Percentiles rank a stretch among this genome's conserved stretches.
Conservation (phyloP, 176 grass and related monocot species). For the Echinochloa phyllopogon region DNA sequence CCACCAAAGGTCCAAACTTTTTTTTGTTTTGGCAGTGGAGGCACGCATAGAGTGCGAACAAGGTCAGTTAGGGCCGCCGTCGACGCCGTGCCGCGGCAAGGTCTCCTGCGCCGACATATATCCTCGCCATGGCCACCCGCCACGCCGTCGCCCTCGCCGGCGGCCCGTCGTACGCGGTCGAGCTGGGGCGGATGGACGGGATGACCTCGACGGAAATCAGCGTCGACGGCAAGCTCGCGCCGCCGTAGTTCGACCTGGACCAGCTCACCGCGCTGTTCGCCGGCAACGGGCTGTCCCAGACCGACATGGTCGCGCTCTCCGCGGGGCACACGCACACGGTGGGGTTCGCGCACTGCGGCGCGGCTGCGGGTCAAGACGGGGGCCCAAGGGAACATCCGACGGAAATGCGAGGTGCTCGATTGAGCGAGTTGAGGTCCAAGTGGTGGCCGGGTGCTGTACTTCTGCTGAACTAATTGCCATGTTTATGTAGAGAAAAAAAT, state of each 20-base stretch:
- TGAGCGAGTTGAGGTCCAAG: no score
- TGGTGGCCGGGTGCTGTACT: no score
- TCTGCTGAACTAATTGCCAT: no score
- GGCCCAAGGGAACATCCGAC: conserved; percentile 69
- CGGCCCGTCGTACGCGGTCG: conserved; percentile 69
- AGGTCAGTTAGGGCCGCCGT: conserved; percentile 71
- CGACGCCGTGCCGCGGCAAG: conserved; percentile 57
- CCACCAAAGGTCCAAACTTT: no score
- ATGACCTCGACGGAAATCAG: conserved; percentile 48
- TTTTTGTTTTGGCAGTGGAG: no score
- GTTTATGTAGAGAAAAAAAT: no score
- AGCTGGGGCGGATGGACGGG: conserved; percentile 69
- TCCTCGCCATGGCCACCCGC: conserved; percentile 62
- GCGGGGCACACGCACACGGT: conserved; percentile 75
- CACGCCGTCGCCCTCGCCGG: conserved; percentile 63
- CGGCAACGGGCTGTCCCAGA: conserved; percentile 49
- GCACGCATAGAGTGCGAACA: no score
- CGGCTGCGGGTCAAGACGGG: conserved; percentile 67
- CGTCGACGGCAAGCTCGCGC: conserved; percentile 55
- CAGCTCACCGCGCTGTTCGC: conserved; percentile 56
- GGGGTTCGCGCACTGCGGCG: conserved; percentile 69
- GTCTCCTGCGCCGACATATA: conserved; percentile 82
- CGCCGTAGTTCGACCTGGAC: conserved; percentile 43
- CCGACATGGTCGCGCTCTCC: conserved; percentile 61
- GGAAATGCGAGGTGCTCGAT: conserved; percentile 61